phyloP scores from a whole-genome alignment of 164 flowering plant species.

The Umbilicus rupestris region DNA sequence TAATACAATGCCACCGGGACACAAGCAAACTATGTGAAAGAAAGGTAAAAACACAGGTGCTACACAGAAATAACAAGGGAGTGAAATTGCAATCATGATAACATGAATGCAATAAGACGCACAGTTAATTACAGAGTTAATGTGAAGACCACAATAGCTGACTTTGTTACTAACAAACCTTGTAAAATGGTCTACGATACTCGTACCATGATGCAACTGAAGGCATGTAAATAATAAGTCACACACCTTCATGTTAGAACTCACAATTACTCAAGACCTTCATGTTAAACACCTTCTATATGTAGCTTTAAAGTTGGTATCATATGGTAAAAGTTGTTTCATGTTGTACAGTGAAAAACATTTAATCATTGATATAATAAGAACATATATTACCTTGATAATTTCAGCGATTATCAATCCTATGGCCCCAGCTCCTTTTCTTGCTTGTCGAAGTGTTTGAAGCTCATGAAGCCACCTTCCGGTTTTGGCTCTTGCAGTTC shows the following conservation, averaged over 20 bases:
- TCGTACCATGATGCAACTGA: neutral
- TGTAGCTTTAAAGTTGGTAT: neutral
- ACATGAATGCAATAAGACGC: neutral
- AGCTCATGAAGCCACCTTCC: slow-evolving; percentile 95
- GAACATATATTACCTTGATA: slow-evolving; percentile 48
- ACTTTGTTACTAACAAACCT: neutral
- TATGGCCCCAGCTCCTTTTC: slow-evolving; percentile 86
- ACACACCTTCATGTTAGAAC: neutral
- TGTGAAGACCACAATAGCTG: neutral
- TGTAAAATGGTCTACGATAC: neutral
- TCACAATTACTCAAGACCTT: neutral
- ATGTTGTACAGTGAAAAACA: neutral
- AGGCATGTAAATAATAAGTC: neutral
- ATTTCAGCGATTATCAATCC: slow-evolving; percentile 80
- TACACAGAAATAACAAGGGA: neutral
- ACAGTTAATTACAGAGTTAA: neutral
- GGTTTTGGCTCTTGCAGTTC: slow-evolving; percentile 76
- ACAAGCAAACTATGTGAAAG: neutral
- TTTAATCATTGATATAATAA: neutral
- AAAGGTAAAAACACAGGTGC: neutral
- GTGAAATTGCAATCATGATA: neutral
- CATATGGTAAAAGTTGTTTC: neutral
- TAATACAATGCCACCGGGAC: no score
- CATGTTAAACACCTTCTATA: neutral
- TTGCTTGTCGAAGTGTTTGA: slow-evolving; percentile 84